Percentiles rank a stretch among this genome's conserved stretches.
These are phyloP conservation scores for Neopestalotiopsis rosae DNA, from an alignment of 2,329 filamentous ascomycete genomes.

Conservation along the genomic window DNA sequence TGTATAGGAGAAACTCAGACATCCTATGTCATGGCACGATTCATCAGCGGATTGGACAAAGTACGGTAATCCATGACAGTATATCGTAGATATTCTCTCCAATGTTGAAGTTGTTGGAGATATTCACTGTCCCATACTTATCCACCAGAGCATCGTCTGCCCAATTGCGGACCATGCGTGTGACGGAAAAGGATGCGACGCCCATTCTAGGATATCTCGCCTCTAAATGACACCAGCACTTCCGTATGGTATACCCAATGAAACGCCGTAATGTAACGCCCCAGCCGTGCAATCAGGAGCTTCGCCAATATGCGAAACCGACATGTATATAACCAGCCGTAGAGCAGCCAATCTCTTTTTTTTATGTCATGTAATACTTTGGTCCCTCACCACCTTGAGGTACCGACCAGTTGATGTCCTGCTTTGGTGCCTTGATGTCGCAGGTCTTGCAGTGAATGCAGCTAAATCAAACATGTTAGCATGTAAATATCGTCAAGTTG, in stretches of 20 bases:
- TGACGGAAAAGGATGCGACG: too few species aligned
- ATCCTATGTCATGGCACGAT: too few species aligned
- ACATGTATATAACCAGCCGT: conserved; percentile 15
- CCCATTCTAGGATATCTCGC: neutral
- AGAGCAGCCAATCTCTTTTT: neutral
- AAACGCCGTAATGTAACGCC: neutral
- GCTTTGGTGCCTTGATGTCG: conserved; percentile 95
- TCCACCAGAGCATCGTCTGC: neutral
- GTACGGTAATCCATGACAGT: too few species aligned
- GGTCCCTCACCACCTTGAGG: conserved; percentile 87
- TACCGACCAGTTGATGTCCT: conserved; percentile 97
- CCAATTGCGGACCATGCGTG: neutral
- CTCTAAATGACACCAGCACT: neutral
- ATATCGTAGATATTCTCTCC: too few species aligned
- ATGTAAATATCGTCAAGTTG: neutral
- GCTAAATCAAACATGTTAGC: conserved; percentile 49
- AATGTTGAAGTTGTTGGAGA: too few species aligned
- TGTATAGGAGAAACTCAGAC: too few species aligned
- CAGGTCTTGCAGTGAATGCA: conserved; percentile 99
- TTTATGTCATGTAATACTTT: conserved; percentile 73
- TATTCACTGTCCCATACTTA: neutral
- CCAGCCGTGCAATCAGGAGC: neutral
- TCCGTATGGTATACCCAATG: neutral
- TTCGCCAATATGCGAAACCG: conserved; percentile 14
- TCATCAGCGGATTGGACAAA: too few species aligned